Evolutionary conservation across 2,329 filamentous ascomycete species (phyloP).

Genomic region (Simplicillium sp.): DNA sequence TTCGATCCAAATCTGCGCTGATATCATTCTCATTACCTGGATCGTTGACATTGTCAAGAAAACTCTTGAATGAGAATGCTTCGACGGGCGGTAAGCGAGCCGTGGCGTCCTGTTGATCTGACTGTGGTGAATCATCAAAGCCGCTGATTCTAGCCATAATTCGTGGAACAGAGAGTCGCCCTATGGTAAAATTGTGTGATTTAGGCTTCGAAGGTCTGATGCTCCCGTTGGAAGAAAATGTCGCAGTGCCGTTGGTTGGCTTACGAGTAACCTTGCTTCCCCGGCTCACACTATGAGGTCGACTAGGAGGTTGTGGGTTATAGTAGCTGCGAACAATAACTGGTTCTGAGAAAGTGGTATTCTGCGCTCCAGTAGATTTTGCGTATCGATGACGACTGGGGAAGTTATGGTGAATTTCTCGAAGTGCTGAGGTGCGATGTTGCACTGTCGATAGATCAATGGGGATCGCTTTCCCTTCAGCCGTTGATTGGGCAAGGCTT

Average conservation of each 20-base stretch:
- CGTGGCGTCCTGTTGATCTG: no score
- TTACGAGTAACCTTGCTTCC: constrained; percentile 16
- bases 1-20: constrained; percentile 50
- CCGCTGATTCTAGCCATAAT: constrained; percentile 15
- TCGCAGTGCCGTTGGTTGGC: no score
- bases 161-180: constrained; percentile 31
- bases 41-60: constrained; percentile 46
- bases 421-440: constrained; percentile 49
- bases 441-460: constrained; percentile 46
- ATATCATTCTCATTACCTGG: constrained; percentile 35
- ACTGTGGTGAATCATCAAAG: no score
- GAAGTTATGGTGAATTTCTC: constrained; percentile 49
- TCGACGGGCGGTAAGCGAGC: constrained; percentile 45
- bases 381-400: constrained; percentile 47
- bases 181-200: constrained; percentile 17
- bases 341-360: constrained; percentile 53
- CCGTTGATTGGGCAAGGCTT: constrained; percentile 43
- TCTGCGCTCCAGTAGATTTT: constrained; percentile 45
- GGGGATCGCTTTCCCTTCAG: constrained; percentile 44
- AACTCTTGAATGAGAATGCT: constrained; percentile 56
- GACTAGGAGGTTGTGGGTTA: constrained; percentile 27
- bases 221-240: constrained; percentile 10
- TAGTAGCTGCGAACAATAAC: constrained; percentile 57
- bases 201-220: constrained; percentile 17
- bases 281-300: constrained; percentile 19